Percentiles rank a stretch among this genome's conserved stretches.
Conservation (phyloP, 208 protist species). For the Acanthamoeba royreba region DNA sequence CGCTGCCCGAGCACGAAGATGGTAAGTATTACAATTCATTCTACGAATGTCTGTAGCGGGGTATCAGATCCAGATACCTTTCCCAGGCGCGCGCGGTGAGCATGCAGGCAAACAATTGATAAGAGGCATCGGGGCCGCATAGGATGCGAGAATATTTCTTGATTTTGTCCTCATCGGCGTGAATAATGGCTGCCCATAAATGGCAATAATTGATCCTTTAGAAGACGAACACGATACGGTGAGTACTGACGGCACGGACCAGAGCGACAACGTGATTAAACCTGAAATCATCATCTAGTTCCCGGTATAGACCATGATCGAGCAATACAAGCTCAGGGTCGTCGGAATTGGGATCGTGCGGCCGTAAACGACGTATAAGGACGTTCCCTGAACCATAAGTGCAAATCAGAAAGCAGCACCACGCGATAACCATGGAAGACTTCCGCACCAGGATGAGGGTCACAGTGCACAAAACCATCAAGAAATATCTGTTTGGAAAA, state of each 20-base stretch:
- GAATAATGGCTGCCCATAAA: background rate
- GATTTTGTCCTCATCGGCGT: background rate
- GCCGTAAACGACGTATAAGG: background rate
- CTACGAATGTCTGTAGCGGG: too few relatives aligned
- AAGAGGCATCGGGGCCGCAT: background rate
- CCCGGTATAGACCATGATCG: slow-evolving; percentile 89
- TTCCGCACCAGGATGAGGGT: slow-evolving; percentile 92
- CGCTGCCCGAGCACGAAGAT: background rate
- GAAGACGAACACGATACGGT: too few relatives aligned
- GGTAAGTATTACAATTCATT: too few relatives aligned
- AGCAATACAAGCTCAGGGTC: slow-evolving; percentile 74
- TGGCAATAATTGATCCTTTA: background rate
- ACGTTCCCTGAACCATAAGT: background rate
- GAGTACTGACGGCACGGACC: too few relatives aligned
- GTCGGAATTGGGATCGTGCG: background rate
- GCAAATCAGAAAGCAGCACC: too few relatives aligned
- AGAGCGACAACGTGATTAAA: too few relatives aligned
- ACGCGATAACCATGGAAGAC: too few relatives aligned
- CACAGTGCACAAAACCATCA: slow-evolving; percentile 88
- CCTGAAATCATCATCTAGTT: slow-evolving; percentile 67
- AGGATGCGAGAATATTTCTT: background rate
- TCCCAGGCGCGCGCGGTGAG: background rate
- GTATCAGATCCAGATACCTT: background rate
- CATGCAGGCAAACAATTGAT: background rate
- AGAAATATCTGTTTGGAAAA: slow-evolving; percentile 91